Evolutionary conservation across 1,139 yeast genomes (phyloP).

Genomic region (Candida dubliniensis): DNA sequence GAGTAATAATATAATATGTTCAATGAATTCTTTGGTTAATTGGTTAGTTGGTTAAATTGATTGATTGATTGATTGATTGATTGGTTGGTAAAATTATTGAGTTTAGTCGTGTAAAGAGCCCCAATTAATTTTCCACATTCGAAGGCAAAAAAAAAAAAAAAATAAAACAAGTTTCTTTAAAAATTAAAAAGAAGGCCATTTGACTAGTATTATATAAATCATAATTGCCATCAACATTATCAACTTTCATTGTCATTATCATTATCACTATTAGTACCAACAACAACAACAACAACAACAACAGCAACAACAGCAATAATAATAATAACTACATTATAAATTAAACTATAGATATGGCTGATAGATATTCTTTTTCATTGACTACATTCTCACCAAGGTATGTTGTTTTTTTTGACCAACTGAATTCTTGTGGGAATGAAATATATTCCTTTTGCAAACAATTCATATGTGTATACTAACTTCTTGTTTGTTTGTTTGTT

Average conservation of each 20-base stretch:
- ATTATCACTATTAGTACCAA: no score
- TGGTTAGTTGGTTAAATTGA: no score
- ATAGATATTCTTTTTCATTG: slow-evolving; percentile 94
- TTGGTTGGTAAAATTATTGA: neutral
- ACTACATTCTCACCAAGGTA: slow-evolving; percentile 96
- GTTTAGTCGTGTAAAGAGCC: slow-evolving; percentile 2
- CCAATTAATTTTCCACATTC: neutral
- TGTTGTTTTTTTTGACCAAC: slow-evolving; percentile 24
- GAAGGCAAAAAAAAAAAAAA: slow-evolving; percentile 4
- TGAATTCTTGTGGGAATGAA: neutral
- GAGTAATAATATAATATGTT: no score
- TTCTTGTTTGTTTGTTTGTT: no score
- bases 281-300: neutral
- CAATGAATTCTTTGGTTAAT: no score
- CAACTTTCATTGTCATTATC: no score
- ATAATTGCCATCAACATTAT: no score
- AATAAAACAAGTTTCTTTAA: no score
- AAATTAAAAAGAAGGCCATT: no score
- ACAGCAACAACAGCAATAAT: slow-evolving; percentile 2
- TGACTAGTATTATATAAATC: no score
- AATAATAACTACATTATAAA: neutral
- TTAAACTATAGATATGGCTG: slow-evolving; percentile 63
- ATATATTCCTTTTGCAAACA: neutral
- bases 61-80: no score
- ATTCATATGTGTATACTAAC: neutral